Conservation (phyloP, 345 rosid species). For the Aurinia saxatilis region DNA sequence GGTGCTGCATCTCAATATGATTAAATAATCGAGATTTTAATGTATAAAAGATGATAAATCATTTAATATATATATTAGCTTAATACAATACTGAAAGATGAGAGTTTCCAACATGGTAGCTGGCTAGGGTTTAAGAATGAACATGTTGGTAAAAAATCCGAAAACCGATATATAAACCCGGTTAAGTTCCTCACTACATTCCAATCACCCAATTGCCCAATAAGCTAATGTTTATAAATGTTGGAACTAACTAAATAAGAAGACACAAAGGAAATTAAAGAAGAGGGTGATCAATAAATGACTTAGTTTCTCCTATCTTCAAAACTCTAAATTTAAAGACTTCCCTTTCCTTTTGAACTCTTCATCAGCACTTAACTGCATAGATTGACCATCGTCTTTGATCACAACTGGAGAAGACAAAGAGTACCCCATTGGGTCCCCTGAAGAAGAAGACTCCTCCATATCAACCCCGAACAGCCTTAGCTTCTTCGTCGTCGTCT, state of each 20-base stretch:
- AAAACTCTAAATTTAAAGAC: constrained; percentile 15
- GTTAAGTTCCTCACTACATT: neutral
- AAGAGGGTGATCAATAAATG: neutral
- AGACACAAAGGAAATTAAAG: neutral
- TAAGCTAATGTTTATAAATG: neutral
- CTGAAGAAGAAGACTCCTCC: constrained; percentile 43
- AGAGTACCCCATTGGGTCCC: constrained; percentile 13
- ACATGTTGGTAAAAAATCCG: neutral
- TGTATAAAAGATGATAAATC: neutral
- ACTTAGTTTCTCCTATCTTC: neutral
- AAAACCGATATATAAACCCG: constrained; percentile 1
- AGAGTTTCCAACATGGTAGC: neutral
- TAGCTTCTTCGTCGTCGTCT: constrained; percentile 35
- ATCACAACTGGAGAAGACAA: constrained; percentile 24
- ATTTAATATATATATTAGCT: neutral
- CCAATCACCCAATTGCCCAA: no score
- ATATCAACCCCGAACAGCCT: constrained; percentile 65
- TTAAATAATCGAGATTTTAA: neutral
- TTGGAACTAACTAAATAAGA: neutral
- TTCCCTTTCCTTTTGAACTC: constrained; percentile 30
- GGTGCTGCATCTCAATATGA: constrained; percentile 4
- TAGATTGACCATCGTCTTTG: constrained; percentile 11
- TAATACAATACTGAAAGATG: constrained; percentile 7
- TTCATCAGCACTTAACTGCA: constrained; percentile 18
- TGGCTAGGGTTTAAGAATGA: constrained; percentile 8